Conservation (phyloP, 805 yeast genomes). For the Wickerhamiella kurtzmanii region DNA sequence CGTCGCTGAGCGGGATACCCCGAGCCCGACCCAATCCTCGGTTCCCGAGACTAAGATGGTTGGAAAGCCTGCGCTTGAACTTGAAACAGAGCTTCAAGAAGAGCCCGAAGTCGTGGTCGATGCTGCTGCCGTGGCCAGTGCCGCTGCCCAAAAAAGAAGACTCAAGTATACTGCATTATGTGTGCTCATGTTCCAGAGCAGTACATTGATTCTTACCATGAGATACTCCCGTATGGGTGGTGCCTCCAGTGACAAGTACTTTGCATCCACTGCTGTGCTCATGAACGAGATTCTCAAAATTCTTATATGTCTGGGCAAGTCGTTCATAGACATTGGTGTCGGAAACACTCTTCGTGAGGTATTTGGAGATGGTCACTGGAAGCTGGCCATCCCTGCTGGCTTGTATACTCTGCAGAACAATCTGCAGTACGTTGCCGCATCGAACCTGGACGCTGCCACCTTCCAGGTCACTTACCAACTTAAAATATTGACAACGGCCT, state of each 20-base stretch:
- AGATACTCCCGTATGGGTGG: constrained; percentile 32
- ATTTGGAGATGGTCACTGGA: constrained; percentile 29
- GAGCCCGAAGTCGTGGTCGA: not conserved
- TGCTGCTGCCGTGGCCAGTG: not conserved
- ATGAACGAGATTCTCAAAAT: constrained; percentile 29
- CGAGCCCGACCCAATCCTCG: not conserved
- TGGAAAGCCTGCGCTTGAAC: not conserved
- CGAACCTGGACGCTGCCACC: constrained; percentile 31
- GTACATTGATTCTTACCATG: constrained; percentile 30
- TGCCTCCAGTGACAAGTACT: constrained; percentile 20
- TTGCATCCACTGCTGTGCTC: constrained; percentile 31
- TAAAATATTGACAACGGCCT: constrained; percentile 31
- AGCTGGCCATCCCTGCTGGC: constrained; percentile 30
- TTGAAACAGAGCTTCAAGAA: not conserved
- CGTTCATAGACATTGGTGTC: constrained; percentile 19
- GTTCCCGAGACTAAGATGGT: not conserved
- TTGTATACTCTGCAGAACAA: constrained; percentile 31
- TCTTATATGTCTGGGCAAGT: constrained; percentile 22
- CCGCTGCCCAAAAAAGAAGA: not conserved
- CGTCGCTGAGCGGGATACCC: not conserved
- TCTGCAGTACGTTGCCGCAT: constrained; percentile 31
- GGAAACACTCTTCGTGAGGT: constrained; percentile 20
- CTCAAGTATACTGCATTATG: constrained; percentile 26
- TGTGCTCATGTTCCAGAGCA: constrained; percentile 30
- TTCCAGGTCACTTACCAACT: constrained; percentile 34